A percentile compares a stretch with the other conserved stretches of the same genome.
Conservation (phyloP, 495 filamentous ascomycete genomes). For the Xylaria cubensis region DNA sequence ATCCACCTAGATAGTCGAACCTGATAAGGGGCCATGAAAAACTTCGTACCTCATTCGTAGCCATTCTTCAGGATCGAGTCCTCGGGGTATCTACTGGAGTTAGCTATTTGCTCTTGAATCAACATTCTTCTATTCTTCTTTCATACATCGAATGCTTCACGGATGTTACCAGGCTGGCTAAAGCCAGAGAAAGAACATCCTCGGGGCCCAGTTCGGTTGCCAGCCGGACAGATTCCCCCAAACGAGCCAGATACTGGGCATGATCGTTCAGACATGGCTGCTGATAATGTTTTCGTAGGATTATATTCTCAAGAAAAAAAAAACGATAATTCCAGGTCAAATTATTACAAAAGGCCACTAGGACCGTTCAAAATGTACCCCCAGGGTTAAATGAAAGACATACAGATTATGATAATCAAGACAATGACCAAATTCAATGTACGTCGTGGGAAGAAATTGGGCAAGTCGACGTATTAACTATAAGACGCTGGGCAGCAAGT, state of each 20-base stretch:
- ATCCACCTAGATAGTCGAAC: not conserved
- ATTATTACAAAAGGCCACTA: not conserved
- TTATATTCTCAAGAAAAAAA: not conserved
- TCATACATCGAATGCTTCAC: slow-evolving; percentile 49
- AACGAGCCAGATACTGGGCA: not conserved
- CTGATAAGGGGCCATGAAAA: not conserved
- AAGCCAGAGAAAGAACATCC: slow-evolving; percentile 46
- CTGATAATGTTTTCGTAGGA: not conserved
- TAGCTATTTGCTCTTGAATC: not conserved
- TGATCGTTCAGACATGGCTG: not conserved
- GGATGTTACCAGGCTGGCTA: slow-evolving; percentile 44
- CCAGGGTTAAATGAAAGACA: slow-evolving; percentile 1
- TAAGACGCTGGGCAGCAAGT: not conserved
- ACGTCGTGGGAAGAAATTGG: not conserved
- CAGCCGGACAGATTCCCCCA: slow-evolving; percentile 24
- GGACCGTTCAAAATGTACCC: too few relatives aligned
- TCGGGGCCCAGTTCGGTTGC: slow-evolving; percentile 42
- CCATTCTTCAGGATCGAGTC: slow-evolving; percentile 8
- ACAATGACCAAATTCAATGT: not conserved
- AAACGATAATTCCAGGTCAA: not conserved
- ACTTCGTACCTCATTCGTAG: slow-evolving; percentile 1
- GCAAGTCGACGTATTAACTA: not conserved
- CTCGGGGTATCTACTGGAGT: slow-evolving; percentile 2
- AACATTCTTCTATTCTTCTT: slow-evolving; percentile 11
- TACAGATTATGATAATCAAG: not conserved